Percentiles rank a stretch among this genome's conserved stretches.
Evolutionary conservation across 2,329 filamentous ascomycete genomes (phyloP).

Genomic region (Talaromyces sp.): DNA sequence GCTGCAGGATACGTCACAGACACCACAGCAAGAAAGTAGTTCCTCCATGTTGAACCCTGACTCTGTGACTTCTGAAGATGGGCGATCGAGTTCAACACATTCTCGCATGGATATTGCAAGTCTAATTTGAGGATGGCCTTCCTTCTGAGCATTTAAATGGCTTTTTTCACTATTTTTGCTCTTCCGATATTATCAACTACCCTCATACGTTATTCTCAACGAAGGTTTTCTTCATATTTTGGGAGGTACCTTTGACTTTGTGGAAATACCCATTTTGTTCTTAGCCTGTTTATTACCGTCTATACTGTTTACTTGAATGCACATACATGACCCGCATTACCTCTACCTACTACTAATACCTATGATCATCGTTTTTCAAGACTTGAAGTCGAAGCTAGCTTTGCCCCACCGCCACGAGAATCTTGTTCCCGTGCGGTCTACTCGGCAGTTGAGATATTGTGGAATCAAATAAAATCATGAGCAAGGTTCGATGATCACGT

Average conservation of each 20-base stretch:
- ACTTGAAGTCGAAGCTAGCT: too few relatives aligned
- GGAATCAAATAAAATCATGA: too few relatives aligned
- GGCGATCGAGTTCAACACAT: constrained; percentile 35
- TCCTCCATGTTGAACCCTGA: constrained; percentile 26
- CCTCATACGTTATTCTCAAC: neutral
- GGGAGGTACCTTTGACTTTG: neutral
- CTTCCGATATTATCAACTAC: neutral
- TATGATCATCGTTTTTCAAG: too few relatives aligned
- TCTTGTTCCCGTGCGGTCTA: too few relatives aligned
- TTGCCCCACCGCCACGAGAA: too few relatives aligned
- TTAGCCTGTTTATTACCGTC: neutral
- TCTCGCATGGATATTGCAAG: constrained; percentile 52
- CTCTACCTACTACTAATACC: too few relatives aligned
- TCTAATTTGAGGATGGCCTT: constrained; percentile 41
- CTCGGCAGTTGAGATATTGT: too few relatives aligned
- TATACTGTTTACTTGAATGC: neutral
- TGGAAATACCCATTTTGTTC: constrained; percentile 4
- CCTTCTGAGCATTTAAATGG: neutral
- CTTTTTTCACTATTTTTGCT: neutral
- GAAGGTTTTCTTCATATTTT: neutral
- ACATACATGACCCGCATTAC: neutral
- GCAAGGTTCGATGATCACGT: too few relatives aligned
- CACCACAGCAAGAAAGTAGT: constrained; percentile 22
- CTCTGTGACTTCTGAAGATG: constrained; percentile 27
- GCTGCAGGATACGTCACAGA: neutral